Evolutionary conservation across 371 early-diverging fungal species (phyloP).

Genomic region (Blakeslea trispora): DNA sequence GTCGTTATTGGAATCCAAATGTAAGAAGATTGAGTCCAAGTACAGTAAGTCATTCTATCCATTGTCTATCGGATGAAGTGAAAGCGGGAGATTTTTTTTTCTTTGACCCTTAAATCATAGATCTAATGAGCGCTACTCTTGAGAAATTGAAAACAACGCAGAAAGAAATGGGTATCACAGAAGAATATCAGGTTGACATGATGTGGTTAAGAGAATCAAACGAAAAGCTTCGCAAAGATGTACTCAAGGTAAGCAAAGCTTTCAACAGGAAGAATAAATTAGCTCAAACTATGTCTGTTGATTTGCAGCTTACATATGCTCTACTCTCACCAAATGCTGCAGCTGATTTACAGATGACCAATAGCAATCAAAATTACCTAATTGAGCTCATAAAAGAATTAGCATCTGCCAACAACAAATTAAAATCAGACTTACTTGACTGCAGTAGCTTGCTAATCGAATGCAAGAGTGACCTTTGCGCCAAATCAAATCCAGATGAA

Average conservation of each 20-base stretch:
- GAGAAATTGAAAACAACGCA: conserved; percentile 35
- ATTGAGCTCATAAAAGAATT: conserved; percentile 47
- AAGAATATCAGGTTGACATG: conserved; percentile 24
- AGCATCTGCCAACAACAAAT: conserved; percentile 44
- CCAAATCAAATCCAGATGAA: conserved; percentile 6
- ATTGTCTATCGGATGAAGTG: no score
- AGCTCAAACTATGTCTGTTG: background rate
- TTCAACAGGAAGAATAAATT: background rate
- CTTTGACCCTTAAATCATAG: conserved; percentile 9
- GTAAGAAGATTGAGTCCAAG: conserved; percentile 43
- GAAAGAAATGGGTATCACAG: conserved; percentile 26
- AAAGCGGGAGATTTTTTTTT: no score
- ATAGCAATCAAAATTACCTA: conserved; percentile 19
- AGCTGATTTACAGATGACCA: conserved; percentile 20
- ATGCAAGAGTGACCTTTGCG: conserved; percentile 15
- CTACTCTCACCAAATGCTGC: conserved; percentile 23
- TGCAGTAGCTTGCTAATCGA: conserved; percentile 41
- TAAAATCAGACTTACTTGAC: conserved; percentile 42
- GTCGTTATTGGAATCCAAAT: conserved; percentile 43
- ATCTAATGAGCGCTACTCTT: conserved; percentile 31
- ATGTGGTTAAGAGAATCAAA: conserved; percentile 43
- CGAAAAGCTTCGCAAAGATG: conserved; percentile 42
- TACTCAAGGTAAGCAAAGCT: conserved; percentile 34
- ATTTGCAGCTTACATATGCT: conserved; percentile 30
- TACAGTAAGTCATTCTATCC: no score